Evolutionary conservation across 1,284 basidiomycete genomes (phyloP).

Genomic region (Cryptococcus jaspeensis): DNA sequence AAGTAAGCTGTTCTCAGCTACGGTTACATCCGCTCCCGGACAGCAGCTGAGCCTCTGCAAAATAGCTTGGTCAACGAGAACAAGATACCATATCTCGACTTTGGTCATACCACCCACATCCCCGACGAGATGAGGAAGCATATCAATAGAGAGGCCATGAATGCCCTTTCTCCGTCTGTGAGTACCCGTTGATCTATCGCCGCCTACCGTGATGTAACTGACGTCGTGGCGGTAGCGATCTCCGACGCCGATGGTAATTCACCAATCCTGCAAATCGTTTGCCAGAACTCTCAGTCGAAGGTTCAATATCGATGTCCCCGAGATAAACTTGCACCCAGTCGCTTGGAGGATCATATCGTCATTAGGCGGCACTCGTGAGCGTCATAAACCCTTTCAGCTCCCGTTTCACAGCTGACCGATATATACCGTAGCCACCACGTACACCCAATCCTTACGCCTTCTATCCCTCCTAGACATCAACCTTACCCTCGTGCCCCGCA

Average conservation of each 20-base stretch:
- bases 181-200: constrained; percentile 29
- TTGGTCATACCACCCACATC: constrained; percentile 59
- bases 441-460: constrained; percentile 46
- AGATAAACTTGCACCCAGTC: constrained; percentile 72
- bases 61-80: constrained; percentile 61
- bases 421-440: constrained; percentile 57
- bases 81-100: constrained; percentile 78
- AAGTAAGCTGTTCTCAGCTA: constrained; percentile 54
- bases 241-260: constrained; percentile 23
- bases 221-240: constrained; percentile 18
- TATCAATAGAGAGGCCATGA: constrained; percentile 65
- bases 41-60: constrained; percentile 4
- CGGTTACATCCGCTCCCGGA: not conserved
- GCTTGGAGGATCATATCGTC: constrained; percentile 73
- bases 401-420: not conserved
- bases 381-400: not conserved
- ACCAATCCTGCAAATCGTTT: constrained; percentile 20
- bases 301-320: constrained; percentile 69
- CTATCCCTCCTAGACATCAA: constrained; percentile 38
- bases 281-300: constrained; percentile 30
- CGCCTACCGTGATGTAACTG: not conserved
- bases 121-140: constrained; percentile 65
- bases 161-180: constrained; percentile 68
- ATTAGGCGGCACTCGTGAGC: constrained; percentile 74
- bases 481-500: constrained; percentile 41